These are phyloP conservation scores for Candida caryicola DNA, from an alignment of 805 yeast genomes.

Conservation along the genomic window DNA sequence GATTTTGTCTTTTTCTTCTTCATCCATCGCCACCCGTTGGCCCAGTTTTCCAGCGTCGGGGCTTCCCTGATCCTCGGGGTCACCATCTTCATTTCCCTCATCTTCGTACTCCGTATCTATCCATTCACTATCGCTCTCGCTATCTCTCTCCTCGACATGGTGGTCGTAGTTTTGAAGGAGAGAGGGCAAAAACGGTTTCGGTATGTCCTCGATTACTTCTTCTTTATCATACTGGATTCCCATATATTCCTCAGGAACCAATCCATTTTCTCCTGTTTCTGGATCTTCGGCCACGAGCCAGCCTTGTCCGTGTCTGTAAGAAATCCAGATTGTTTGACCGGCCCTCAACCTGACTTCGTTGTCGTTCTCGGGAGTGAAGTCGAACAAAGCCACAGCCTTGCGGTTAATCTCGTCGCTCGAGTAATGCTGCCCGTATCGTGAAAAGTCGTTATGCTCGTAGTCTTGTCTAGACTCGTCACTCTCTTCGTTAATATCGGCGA, in stretches of 20 bases:
- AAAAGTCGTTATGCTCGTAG: slow-evolving; percentile 1
- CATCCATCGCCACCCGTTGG: not conserved
- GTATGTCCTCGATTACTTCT: slow-evolving; percentile 29
- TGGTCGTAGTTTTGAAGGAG: slow-evolving; percentile 18
- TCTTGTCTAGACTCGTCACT: not conserved
- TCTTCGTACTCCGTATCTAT: slow-evolving; percentile 29
- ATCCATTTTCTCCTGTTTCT: slow-evolving; percentile 74
- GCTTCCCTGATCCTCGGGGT: slow-evolving; percentile 1
- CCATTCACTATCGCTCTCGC: slow-evolving; percentile 25
- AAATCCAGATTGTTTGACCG: slow-evolving; percentile 82
- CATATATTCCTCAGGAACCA: slow-evolving; percentile 94
- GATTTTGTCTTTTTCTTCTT: not conserved
- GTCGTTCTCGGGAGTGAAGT: slow-evolving; percentile 89
- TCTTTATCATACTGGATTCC: slow-evolving; percentile 42
- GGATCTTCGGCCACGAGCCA: slow-evolving; percentile 94
- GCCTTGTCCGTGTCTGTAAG: slow-evolving; percentile 95
- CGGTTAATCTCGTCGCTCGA: slow-evolving; percentile 39
- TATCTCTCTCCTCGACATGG: slow-evolving; percentile 1
- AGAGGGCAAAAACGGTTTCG: slow-evolving; percentile 49
- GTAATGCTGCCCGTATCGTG: slow-evolving; percentile 4
- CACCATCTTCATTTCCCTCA: slow-evolving; percentile 15
- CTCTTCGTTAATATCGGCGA: slow-evolving; percentile 5
- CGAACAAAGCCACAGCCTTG: slow-evolving; percentile 83
- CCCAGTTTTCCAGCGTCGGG: not conserved
- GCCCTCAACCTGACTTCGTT: slow-evolving; percentile 77